A percentile compares a stretch with the other conserved stretches of the same genome.
Evolutionary conservation across 148 eudicot species (phyloP).

Genomic region (Nepenthes gracilis): DNA sequence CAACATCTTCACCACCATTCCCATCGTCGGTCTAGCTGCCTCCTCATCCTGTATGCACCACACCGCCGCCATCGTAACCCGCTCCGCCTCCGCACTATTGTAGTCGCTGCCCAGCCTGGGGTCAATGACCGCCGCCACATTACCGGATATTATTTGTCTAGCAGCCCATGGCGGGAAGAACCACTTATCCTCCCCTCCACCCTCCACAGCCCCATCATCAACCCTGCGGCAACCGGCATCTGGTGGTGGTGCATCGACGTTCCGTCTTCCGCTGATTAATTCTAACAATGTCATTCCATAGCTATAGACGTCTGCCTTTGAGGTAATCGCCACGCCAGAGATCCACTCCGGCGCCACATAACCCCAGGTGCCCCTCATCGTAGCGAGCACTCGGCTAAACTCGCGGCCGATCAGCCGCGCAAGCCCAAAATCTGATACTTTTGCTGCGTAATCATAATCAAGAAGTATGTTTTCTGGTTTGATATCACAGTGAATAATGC

Average conservation of each 20-base stretch:
- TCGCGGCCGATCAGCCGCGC: slow-evolving; percentile 79
- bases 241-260: slow-evolving; percentile 53
- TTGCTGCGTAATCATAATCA: slow-evolving; percentile 42
- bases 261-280: slow-evolving; percentile 60
- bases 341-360: slow-evolving; percentile 93
- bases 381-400: slow-evolving; percentile 58
- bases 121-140: slow-evolving; percentile 40
- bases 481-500: slow-evolving; percentile 78
- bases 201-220: neutral
- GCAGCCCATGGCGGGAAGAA: slow-evolving; percentile 87
- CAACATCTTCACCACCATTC: slow-evolving; percentile 75
- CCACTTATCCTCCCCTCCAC: slow-evolving; percentile 38
- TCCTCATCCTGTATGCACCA: slow-evolving; percentile 92
- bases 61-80: slow-evolving; percentile 52
- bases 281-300: slow-evolving; percentile 81
- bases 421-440: slow-evolving; percentile 76
- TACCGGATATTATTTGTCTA: slow-evolving; percentile 32
- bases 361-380: slow-evolving; percentile 86
- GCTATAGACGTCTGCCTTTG: slow-evolving; percentile 86
- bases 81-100: slow-evolving; percentile 31
- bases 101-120: slow-evolving; percentile 34
- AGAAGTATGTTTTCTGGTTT: slow-evolving; percentile 75
- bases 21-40: slow-evolving; percentile 57
- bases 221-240: neutral
- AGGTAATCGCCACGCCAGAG: slow-evolving; percentile 61